phyloP scores from a whole-genome alignment of 331 rosid genomes.

The Malus hybrid region DNA sequence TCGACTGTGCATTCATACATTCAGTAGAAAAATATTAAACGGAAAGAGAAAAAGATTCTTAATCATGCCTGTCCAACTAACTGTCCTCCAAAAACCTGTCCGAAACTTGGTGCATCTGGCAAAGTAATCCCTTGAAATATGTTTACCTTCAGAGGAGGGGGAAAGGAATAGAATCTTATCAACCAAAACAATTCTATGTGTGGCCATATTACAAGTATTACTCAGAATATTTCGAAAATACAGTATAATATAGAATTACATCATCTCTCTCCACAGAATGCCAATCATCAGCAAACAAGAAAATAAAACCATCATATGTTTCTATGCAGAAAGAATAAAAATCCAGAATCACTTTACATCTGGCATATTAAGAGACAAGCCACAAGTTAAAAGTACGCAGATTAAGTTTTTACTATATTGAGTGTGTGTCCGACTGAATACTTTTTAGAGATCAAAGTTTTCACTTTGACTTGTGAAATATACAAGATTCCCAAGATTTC shows the following conservation, averaged over 20 bases:
- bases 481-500: background rate
- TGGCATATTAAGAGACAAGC: background rate
- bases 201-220: background rate
- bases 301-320: background rate
- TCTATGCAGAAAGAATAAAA: background rate
- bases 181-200: background rate
- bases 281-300: background rate
- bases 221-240: background rate
- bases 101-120: constrained; percentile 76
- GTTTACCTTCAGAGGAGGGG: constrained; percentile 43
- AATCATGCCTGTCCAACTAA: constrained; percentile 82
- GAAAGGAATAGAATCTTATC: background rate
- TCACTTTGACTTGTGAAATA: background rate
- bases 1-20: background rate
- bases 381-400: background rate
- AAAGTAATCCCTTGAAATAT: constrained; percentile 73
- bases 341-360: background rate
- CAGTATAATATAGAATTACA: background rate
- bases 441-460: too few species aligned
- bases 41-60: constrained; percentile 14
- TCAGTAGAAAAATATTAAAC: background rate
- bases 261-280: background rate
- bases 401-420: too few species aligned
- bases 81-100: constrained; percentile 96
- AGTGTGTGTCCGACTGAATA: too few species aligned